Evolutionary conservation across 768 basidiomycete genomes (phyloP).

Genomic region (Rhodotorula paludigena): DNA sequence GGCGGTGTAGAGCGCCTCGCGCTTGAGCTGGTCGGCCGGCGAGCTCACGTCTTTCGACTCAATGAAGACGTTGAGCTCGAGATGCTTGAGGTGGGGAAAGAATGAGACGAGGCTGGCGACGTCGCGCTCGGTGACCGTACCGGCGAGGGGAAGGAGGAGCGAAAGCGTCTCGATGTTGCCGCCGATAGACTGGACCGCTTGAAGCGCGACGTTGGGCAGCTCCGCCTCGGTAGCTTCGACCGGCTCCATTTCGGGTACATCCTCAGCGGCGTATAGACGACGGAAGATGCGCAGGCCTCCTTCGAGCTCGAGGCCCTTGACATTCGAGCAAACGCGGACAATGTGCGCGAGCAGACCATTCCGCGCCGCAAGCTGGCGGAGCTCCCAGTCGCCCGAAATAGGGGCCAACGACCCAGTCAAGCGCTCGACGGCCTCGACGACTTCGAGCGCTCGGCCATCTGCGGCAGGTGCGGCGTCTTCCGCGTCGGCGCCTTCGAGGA

Average conservation of each 20-base stretch:
- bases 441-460: background rate
- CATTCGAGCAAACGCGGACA: background rate
- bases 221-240: background rate
- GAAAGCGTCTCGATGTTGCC: background rate
- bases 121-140: background rate
- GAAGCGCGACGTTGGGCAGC: background rate
- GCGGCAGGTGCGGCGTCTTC: background rate
- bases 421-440: background rate
- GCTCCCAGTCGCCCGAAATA: background rate
- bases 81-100: background rate
- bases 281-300: background rate
- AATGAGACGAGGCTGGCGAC: background rate
- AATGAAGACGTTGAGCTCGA: constrained; percentile 10
- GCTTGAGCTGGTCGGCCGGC: no score
- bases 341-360: background rate
- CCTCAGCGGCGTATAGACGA: background rate
- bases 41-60: no score
- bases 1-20: background rate
- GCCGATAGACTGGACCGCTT: background rate
- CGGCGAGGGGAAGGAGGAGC: constrained; percentile 6
- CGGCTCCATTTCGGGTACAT: background rate
- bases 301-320: background rate
- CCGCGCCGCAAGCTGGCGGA: background rate
- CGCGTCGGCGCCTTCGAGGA: background rate
- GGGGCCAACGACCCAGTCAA: background rate